phyloP scores from a whole-genome alignment of 345 rosid genomes.

The Capsella bursapastoris region DNA sequence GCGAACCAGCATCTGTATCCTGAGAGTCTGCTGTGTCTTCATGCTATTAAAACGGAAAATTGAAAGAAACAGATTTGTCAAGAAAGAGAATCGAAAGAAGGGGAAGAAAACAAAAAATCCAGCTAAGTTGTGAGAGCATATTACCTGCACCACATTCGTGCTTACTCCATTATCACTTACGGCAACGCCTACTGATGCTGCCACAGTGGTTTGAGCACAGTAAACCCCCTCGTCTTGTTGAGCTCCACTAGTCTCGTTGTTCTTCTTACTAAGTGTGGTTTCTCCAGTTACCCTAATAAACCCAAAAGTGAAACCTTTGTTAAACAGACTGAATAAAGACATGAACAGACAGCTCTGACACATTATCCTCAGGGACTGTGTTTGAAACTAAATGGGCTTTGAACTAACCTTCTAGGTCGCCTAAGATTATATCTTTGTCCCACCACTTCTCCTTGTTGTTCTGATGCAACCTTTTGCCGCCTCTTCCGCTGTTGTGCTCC shows the following conservation, averaged over 20 bases:
- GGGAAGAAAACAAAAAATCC: not conserved
- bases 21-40: slow-evolving; percentile 46
- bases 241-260: slow-evolving; percentile 44
- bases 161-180: slow-evolving; percentile 66
- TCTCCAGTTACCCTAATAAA: slow-evolving; percentile 37
- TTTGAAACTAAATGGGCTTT: slow-evolving; percentile 27
- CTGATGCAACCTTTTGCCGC: slow-evolving; percentile 58
- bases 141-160: slow-evolving; percentile 58
- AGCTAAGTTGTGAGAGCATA: slow-evolving; percentile 27
- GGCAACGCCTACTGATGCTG: slow-evolving; percentile 49
- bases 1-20: slow-evolving; percentile 50
- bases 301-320: slow-evolving; percentile 23
- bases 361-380: slow-evolving; percentile 15
- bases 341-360: slow-evolving; percentile 3
- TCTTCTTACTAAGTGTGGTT: slow-evolving; percentile 31
- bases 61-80: slow-evolving; percentile 22
- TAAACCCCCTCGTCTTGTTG: slow-evolving; percentile 48
- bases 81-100: not conserved
- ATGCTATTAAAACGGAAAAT: slow-evolving; percentile 47
- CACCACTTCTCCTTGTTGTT: slow-evolving; percentile 47
- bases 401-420: slow-evolving; percentile 65
- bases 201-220: slow-evolving; percentile 49
- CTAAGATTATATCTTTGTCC: slow-evolving; percentile 76
- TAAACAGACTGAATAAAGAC: slow-evolving; percentile 11
- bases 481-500: slow-evolving; percentile 66